Conservation (phyloP, 257 asterid genomes). For the Solanum ahanhuiri region DNA sequence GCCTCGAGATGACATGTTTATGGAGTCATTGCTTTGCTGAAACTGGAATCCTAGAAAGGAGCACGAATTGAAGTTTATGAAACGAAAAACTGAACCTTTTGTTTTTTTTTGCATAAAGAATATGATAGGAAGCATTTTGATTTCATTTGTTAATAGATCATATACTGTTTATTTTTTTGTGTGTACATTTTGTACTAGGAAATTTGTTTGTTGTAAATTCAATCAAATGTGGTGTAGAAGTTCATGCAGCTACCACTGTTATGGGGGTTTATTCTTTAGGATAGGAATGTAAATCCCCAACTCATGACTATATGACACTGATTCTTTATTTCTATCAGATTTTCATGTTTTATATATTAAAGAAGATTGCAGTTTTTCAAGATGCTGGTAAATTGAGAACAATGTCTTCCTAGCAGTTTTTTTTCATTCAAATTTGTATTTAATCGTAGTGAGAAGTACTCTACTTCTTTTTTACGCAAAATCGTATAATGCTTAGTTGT, state of each 20-base stretch:
- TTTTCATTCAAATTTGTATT: not conserved
- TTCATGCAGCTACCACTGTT: not conserved
- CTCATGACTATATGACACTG: not conserved
- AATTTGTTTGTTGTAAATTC: not conserved
- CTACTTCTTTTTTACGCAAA: not conserved
- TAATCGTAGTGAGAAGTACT: not conserved
- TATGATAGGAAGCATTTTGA: not conserved
- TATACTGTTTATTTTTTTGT: not conserved
- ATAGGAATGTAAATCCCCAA: conserved; percentile 3
- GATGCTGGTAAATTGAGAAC: not conserved
- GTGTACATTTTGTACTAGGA: not conserved
- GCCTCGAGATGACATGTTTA: conserved; percentile 51
- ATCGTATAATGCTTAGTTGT: not conserved
- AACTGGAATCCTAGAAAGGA: not conserved
- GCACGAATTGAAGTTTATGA: not conserved
- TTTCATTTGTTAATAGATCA: not conserved
- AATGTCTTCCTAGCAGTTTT: not conserved
- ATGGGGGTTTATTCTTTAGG: not conserved
- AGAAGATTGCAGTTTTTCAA: not conserved
- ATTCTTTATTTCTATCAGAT: not conserved
- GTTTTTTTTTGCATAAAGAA: not conserved
- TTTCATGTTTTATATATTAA: not conserved
- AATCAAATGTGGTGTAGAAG: not conserved
- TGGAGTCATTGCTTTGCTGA: conserved; percentile 35
- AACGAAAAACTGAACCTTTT: not conserved